These are phyloP conservation scores for Penicillium paradoxum DNA, from an alignment of 495 filamentous ascomycete genomes.

Conservation along the genomic window DNA sequence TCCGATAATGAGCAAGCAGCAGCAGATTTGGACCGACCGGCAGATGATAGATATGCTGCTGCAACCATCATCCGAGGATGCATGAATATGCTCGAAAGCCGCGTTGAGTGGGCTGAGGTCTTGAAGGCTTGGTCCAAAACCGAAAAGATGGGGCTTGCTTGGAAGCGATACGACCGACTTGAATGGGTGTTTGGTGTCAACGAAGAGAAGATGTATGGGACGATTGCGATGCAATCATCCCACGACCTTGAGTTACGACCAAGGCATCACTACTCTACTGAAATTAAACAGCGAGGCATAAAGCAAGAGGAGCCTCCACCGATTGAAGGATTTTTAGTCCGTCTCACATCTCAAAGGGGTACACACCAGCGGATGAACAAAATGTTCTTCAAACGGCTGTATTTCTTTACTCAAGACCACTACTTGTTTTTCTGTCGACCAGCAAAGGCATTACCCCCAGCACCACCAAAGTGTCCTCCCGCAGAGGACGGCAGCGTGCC, in stretches of 20 bases:
- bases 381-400: slow-evolving; percentile 66
- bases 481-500: slow-evolving; percentile 38
- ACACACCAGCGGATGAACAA: slow-evolving; percentile 54
- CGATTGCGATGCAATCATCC: slow-evolving; percentile 66
- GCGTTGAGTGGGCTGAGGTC: slow-evolving; percentile 59
- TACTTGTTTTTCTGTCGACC: slow-evolving; percentile 64
- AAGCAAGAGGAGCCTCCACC: slow-evolving; percentile 57
- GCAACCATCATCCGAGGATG: slow-evolving; percentile 52
- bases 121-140: slow-evolving; percentile 55
- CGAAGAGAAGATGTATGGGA: slow-evolving; percentile 70
- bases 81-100: slow-evolving; percentile 54
- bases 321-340: slow-evolving; percentile 67
- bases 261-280: slow-evolving; percentile 64
- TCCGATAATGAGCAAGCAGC: slow-evolving; percentile 36
- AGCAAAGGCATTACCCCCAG: slow-evolving; percentile 58
- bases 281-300: slow-evolving; percentile 31
- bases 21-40: slow-evolving; percentile 37
- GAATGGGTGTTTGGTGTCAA: slow-evolving; percentile 70
- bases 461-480: slow-evolving; percentile 53
- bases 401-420: slow-evolving; percentile 66
- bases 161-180: slow-evolving; percentile 71
- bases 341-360: slow-evolving; percentile 63
- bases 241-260: slow-evolving; percentile 72
- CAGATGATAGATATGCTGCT: slow-evolving; percentile 52
- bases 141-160: slow-evolving; percentile 66